These are phyloP conservation scores for Arthrinium puccinioides DNA, from an alignment of 2,329 filamentous ascomycete genomes.

Conservation along the genomic window DNA sequence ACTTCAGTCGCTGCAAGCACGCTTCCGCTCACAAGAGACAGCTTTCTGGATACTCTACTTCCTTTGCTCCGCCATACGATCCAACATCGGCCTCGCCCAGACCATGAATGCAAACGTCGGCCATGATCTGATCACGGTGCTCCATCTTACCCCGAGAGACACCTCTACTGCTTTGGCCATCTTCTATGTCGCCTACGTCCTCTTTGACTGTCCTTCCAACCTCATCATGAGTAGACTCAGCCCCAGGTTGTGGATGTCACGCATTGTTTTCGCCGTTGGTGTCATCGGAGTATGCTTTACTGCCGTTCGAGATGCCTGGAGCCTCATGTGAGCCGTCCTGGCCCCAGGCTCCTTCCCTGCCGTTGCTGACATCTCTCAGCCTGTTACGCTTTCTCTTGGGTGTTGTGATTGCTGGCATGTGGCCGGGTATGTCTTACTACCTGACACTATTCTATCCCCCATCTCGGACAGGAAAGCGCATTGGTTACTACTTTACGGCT, in stretches of 20 bases:
- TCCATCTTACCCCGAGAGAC: constrained; percentile 65
- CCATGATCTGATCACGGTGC: constrained; percentile 68
- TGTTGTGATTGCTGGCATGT: constrained; percentile 86
- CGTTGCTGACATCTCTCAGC: constrained; percentile 23
- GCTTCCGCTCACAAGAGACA: constrained; percentile 11
- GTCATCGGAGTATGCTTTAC: constrained; percentile 78
- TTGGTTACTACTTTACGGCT: constrained; percentile 85
- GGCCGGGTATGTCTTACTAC: constrained; percentile 93
- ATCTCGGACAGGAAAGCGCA: constrained; percentile 76
- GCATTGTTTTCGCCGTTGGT: constrained; percentile 82
- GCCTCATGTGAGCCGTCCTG: constrained; percentile 55
- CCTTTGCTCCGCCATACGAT: constrained; percentile 83
- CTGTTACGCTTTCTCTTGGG: constrained; percentile 80
- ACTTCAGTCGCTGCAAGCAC: too few relatives aligned
- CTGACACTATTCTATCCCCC: constrained; percentile 88
- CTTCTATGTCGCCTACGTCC: constrained; percentile 87
- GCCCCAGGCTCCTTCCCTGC: too few relatives aligned
- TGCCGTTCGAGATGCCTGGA: constrained; percentile 76
- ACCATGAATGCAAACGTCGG: constrained; percentile 72
- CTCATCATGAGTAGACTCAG: constrained; percentile 80
- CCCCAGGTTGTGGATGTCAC: constrained; percentile 84
- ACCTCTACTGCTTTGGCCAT: constrained; percentile 78
- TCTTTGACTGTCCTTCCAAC: constrained; percentile 86
- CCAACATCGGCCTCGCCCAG: constrained; percentile 88
- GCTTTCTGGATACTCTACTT: constrained; percentile 91